Percentiles rank a stretch among this genome's conserved stretches.
These are phyloP conservation scores for Withania somnifera DNA, from an alignment of 305 asterid genomes.

Conservation along the genomic window DNA sequence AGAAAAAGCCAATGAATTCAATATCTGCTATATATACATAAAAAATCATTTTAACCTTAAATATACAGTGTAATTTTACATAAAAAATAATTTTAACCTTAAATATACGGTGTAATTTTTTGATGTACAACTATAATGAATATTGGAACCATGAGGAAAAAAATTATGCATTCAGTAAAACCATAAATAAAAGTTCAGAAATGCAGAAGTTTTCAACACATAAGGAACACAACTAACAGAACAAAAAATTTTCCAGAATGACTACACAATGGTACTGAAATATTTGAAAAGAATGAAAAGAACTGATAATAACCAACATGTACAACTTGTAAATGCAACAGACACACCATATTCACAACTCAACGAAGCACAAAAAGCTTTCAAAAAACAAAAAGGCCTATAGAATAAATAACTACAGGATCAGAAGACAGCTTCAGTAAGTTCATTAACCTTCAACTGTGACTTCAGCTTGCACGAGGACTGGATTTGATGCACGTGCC, in stretches of 20 bases:
- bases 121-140: background rate
- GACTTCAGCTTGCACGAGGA: conserved; percentile 2
- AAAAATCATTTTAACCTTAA: background rate
- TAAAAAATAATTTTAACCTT: too few relatives aligned
- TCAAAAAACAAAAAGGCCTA: background rate
- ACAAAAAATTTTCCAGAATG: background rate
- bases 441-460: conserved; percentile 18
- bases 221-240: background rate
- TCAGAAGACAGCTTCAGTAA: background rate
- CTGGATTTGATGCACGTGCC: conserved; percentile 8
- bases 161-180: background rate
- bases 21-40: background rate
- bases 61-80: too few relatives aligned
- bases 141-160: background rate
- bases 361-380: background rate
- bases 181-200: background rate
- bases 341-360: conserved; percentile 10
- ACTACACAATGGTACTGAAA: background rate
- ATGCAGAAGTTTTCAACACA: background rate
- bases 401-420: background rate
- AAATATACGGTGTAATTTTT: too few relatives aligned
- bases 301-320: background rate
- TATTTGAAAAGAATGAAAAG: background rate
- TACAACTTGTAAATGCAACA: background rate
- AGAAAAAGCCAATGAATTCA: background rate